phyloP scores from a whole-genome alignment of 192 early-diverging fungal species.

The Coemansia sp. region DNA sequence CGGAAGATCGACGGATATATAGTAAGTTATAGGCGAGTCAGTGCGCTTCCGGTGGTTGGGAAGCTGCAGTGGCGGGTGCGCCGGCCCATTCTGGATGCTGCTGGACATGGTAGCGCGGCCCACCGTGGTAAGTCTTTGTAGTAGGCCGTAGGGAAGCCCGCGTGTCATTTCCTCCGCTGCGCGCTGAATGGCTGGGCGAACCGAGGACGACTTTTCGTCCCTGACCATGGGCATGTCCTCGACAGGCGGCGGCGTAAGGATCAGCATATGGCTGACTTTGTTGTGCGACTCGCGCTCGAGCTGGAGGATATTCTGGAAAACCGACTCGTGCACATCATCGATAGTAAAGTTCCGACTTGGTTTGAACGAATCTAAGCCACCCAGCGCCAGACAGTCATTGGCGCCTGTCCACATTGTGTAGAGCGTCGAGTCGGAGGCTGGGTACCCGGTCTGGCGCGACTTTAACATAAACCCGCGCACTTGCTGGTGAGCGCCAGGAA shows the following conservation, averaged over 20 bases:
- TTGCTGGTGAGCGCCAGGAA: slow-evolving; percentile 45
- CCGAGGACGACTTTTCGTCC: slow-evolving; percentile 12
- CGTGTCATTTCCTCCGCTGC: slow-evolving; percentile 14
- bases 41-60: slow-evolving; percentile 32
- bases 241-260: slow-evolving; percentile 47
- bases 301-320: slow-evolving; percentile 46
- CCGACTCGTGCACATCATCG: slow-evolving; percentile 29
- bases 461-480: slow-evolving; percentile 50
- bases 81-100: slow-evolving; percentile 10
- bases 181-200: slow-evolving; percentile 12
- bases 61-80: slow-evolving; percentile 20
- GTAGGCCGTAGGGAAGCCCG: slow-evolving; percentile 30
- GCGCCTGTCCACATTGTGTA: slow-evolving; percentile 53
- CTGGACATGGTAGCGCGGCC: slow-evolving; percentile 26
- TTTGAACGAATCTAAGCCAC: slow-evolving; percentile 15
- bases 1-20: slow-evolving; percentile 38
- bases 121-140: slow-evolving; percentile 19
- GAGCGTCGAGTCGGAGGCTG: slow-evolving; percentile 33
- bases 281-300: slow-evolving; percentile 54
- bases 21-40: slow-evolving; percentile 35
- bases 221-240: slow-evolving; percentile 49
- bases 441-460: slow-evolving; percentile 37
- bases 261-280: slow-evolving; percentile 27
- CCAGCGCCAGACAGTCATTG: slow-evolving; percentile 38
- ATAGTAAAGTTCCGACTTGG: slow-evolving; percentile 9